Evolutionary conservation across 2,329 filamentous ascomycete genomes (phyloP), one percentile per base, ranked within the genome.

Genomic region (Cladosporium sp.): DNA sequence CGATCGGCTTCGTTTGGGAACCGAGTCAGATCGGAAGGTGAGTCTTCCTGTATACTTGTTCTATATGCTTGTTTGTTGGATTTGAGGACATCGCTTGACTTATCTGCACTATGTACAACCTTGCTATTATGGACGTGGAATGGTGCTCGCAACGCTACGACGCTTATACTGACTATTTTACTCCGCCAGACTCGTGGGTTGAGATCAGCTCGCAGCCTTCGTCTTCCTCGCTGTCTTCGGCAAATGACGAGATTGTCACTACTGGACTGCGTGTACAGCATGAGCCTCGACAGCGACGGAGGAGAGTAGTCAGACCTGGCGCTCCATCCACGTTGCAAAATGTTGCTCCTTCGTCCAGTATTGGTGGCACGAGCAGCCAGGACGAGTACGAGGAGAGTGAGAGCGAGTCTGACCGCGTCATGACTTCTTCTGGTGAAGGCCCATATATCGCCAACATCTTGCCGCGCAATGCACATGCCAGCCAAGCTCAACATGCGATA

Each of bases 381-480:
- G 93, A 97, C 71, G 93, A 97, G 79, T 96, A 96, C 73, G 92
- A 96, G 36, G 93, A 97, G 81, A 96, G 91, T 68, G 93, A 96
- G 77, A 96, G 86, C 78, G 93, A 97, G 68, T 92, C 93, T 49
- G 93, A 97, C 72, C 86, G 85, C 64, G 82, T 88, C 59, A 81
- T 89, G 80, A 86, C 84, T 65, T 88, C 86, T 66, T 89, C 87
- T 4, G 88, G 86, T 68, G 87, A 89, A 74, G 85, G 49, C 76
- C 86, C 26, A 72, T 75, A 61, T 72, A 56, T 64, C 25, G 49
- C 59, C 46, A 51, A 51, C 32, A 28, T 34, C 7, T 67, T n/a
- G 72, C 53, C 30, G 32, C 43, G 25, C 25, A 34, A 58, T 18
- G 25, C 21, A 28, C 23, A 64, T 39, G 57, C 34, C 13, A 34